These are phyloP conservation scores for Euphorbia lathyris DNA, from an alignment of 345 rosid species.

Conservation along the genomic window DNA sequence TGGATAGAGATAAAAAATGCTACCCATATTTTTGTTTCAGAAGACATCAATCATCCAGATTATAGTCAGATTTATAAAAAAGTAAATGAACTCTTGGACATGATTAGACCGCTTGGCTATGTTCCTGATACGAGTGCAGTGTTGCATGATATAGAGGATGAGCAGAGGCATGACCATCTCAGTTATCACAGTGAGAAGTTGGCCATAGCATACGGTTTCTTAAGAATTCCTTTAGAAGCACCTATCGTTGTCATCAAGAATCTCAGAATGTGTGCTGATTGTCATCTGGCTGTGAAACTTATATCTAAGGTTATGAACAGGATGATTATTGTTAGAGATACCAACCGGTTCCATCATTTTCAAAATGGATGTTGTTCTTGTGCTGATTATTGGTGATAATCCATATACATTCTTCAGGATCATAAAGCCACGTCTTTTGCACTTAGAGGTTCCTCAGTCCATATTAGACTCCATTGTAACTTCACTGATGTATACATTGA, in stretches of 20 bases:
- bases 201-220: slow-evolving; percentile 74
- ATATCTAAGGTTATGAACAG: slow-evolving; percentile 58
- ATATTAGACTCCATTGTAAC: background rate
- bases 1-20: slow-evolving; percentile 59
- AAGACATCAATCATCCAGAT: slow-evolving; percentile 63
- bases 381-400: slow-evolving; percentile 58
- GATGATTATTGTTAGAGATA: slow-evolving; percentile 66
- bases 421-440: too few species aligned
- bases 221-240: slow-evolving; percentile 58
- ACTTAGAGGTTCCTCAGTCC: background rate
- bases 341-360: slow-evolving; percentile 78
- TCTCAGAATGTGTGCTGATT: slow-evolving; percentile 82
- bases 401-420: background rate
- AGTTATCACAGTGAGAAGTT: slow-evolving; percentile 80
- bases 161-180: slow-evolving; percentile 70
- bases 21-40: slow-evolving; percentile 65
- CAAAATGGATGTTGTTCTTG: slow-evolving; percentile 66
- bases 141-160: slow-evolving; percentile 77
- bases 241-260: slow-evolving; percentile 63
- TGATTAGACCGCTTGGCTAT: slow-evolving; percentile 70
- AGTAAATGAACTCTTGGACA: slow-evolving; percentile 52
- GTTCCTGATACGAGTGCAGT: slow-evolving; percentile 54
- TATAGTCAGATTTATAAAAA: slow-evolving; percentile 46
- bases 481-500: background rate
- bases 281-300: slow-evolving; percentile 75